These are phyloP conservation scores for Diaporthe nobilis DNA, from an alignment of 2,329 filamentous ascomycete species.

Conservation along the genomic window DNA sequence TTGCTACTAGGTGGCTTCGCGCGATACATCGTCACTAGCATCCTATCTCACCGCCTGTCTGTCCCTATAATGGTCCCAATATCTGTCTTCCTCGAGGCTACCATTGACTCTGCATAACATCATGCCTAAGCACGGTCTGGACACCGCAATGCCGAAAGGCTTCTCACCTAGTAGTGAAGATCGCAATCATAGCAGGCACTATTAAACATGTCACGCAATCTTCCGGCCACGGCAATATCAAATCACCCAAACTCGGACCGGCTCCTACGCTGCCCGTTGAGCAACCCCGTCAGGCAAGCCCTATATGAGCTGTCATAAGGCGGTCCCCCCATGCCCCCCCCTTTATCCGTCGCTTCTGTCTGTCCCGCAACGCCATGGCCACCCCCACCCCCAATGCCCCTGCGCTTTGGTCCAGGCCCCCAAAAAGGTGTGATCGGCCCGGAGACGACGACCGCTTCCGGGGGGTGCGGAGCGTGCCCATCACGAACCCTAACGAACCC, in stretches of 20 bases:
- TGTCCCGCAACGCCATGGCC: slow-evolving; percentile 8
- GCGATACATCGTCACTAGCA: slow-evolving; percentile 15
- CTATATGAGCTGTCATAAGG: slow-evolving; percentile 30
- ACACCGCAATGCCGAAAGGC: neutral
- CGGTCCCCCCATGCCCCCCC: too few species aligned
- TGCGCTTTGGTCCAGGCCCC: slow-evolving; percentile 19
- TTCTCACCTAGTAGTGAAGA: neutral
- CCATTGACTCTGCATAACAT: neutral
- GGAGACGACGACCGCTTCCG: slow-evolving; percentile 22
- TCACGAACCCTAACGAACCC: slow-evolving; percentile 8
- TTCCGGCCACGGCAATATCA: slow-evolving; percentile 16
- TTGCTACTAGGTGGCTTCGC: neutral
- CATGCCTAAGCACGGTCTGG: neutral
- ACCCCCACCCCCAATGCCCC: slow-evolving; percentile 13
- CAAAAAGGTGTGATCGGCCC: slow-evolving; percentile 11
- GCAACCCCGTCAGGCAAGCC: neutral
- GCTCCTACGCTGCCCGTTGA: slow-evolving; percentile 1
- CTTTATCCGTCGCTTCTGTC: neutral
- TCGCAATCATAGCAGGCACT: slow-evolving; percentile 10
- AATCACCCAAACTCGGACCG: slow-evolving; percentile 5
- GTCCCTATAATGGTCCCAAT: neutral
- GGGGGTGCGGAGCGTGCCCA: slow-evolving; percentile 9
- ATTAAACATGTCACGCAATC: neutral
- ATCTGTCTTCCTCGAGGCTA: neutral
- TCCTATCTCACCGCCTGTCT: neutral